These are phyloP conservation scores for Penicillium sp. DNA, from an alignment of 2,329 filamentous ascomycete species.

Conservation along the genomic window DNA sequence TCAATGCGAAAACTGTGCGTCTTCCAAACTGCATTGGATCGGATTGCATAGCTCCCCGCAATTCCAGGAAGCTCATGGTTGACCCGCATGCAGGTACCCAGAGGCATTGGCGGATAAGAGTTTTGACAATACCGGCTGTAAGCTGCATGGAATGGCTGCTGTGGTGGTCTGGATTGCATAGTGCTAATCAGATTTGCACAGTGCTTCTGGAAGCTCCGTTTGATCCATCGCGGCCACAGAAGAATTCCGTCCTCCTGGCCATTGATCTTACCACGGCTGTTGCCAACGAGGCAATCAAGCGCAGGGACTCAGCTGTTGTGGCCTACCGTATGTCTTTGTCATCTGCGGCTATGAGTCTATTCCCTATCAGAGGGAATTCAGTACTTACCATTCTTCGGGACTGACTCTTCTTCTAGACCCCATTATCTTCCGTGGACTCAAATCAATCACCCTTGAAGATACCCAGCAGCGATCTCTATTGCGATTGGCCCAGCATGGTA, in stretches of 20 bases:
- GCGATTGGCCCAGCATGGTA: constrained; percentile 75
- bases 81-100: constrained; percentile 64
- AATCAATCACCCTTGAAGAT: constrained; percentile 78
- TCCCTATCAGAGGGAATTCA: not conserved
- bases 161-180: too few species aligned
- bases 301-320: constrained; percentile 74
- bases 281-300: constrained; percentile 80
- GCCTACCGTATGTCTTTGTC: constrained; percentile 68
- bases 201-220: constrained; percentile 69
- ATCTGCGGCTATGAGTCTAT: not conserved
- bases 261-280: constrained; percentile 89
- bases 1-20: constrained; percentile 77
- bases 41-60: constrained; percentile 9
- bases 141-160: constrained; percentile 17
- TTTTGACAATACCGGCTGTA: constrained; percentile 92
- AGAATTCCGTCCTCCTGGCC: constrained; percentile 71
- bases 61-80: constrained; percentile 10
- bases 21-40: constrained; percentile 1
- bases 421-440: constrained; percentile 92
- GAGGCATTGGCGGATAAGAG: constrained; percentile 82
- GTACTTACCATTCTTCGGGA: too few species aligned
- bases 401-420: constrained; percentile 68
- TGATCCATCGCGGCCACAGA: constrained; percentile 54
- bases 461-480: constrained; percentile 84
- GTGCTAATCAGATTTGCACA: constrained; percentile 32